Evolutionary conservation across 2,329 filamentous ascomycete species (phyloP).

Genomic region (Sclerotinia nivalis): DNA sequence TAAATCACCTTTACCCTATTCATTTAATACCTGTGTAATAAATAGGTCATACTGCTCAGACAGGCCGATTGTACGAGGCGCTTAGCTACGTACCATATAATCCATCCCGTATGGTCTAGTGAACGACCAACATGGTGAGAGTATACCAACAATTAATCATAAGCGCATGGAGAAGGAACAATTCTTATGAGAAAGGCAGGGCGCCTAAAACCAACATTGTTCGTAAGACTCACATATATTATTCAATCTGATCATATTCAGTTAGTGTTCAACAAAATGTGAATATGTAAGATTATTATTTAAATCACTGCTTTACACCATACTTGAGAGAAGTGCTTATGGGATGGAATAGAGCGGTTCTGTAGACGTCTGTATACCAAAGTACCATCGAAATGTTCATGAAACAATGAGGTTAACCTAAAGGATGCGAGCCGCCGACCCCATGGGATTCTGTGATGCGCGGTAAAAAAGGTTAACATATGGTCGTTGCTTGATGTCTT

Average conservation of each 20-base stretch:
- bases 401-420: background rate
- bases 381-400: no score
- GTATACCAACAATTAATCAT: background rate
- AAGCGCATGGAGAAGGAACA: background rate
- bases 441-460: background rate
- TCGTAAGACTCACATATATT: background rate
- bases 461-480: background rate
- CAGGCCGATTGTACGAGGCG: background rate
- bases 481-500: background rate
- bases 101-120: background rate
- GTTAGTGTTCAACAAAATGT: background rate
- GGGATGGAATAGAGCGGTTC: background rate
- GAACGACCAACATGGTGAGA: background rate
- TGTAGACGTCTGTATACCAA: background rate
- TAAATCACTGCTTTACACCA: background rate
- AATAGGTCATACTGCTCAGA: background rate
- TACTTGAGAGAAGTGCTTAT: background rate
- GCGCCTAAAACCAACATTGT: background rate
- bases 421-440: conserved; percentile 7
- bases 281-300: background rate
- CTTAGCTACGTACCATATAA: background rate
- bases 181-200: background rate
- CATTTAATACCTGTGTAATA: background rate
- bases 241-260: background rate
- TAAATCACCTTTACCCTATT: background rate